Evolutionary conservation across 805 yeast species (phyloP).

Genomic region (Nematodospora valgi): DNA sequence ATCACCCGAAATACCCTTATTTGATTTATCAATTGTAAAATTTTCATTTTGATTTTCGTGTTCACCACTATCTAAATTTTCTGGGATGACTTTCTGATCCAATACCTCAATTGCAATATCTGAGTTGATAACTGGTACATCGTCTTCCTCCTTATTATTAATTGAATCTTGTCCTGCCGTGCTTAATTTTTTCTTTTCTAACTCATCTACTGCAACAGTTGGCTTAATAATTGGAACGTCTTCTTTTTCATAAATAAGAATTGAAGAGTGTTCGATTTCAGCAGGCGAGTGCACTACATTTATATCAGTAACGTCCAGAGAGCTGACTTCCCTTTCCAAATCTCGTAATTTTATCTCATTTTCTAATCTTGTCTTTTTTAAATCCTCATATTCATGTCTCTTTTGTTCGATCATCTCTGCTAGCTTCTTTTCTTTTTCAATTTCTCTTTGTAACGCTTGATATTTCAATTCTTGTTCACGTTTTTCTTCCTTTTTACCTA

Average conservation of each 20-base stretch:
- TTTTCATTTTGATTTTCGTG: neutral
- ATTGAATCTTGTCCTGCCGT: neutral
- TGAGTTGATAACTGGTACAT: neutral
- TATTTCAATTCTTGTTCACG: constrained; percentile 25
- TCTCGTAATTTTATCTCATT: constrained; percentile 24
- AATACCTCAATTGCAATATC: neutral
- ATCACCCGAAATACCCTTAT: too few species aligned
- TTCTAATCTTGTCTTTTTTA: constrained; percentile 19
- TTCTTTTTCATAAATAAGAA: constrained; percentile 12
- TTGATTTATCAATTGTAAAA: too few species aligned
- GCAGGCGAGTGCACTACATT: neutral
- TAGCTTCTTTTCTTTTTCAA: constrained; percentile 35
- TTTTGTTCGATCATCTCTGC: constrained; percentile 37
- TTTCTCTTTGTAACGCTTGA: constrained; percentile 29
- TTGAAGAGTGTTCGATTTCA: neutral
- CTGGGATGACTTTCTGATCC: neutral
- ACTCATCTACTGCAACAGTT: constrained; percentile 21
- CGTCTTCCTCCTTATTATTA: neutral
- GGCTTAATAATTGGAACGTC: constrained; percentile 19
- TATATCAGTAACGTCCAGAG: constrained; percentile 3
- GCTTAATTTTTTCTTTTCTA: constrained; percentile 14
- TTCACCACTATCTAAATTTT: neutral
- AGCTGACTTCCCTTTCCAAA: constrained; percentile 9
- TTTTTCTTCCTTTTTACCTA: constrained; percentile 19
- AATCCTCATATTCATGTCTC: constrained; percentile 33